Evolutionary conservation across 345 rosid genomes (phyloP), one percentile per base, ranked within the genome.

Genomic region (Eucalyptus pauciflora): DNA sequence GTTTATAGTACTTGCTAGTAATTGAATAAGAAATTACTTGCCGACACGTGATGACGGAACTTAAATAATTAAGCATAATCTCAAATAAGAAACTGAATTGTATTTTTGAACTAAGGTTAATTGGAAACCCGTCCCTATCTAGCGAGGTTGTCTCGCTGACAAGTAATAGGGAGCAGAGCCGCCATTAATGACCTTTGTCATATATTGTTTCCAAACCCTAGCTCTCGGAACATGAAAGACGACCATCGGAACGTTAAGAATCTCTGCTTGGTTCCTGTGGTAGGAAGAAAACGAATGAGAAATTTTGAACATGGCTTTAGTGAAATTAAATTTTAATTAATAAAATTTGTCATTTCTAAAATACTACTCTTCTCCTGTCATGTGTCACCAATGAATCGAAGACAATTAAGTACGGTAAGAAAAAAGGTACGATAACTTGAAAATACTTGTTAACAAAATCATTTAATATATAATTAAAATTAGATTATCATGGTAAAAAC

Each of bases 401-500:
- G 7, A 33, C 20, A 18, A 18, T 45, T 71, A 71, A 33, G 2
- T 15, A 67, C 41, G 22, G 15, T 56, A 10, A 24, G 10, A 56
- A 56, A 29, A 24, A 56, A 6, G 6, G 7, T 62, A n/a, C 11
- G 3, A 64, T 64, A 1, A n/a, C 9, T 62, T 13, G 1, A 6
- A 15, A 62, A 2, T 5, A 64, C 1, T 7, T 3, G 11, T 64
- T 64, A 37, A 71, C 4, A 71, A 33, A 0, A 69, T 43, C 29
- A 2, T 76, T 41, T 5, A 0, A 31, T 69, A 8, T 16, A 31
- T 31, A 69, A 69, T 20, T 20, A 41, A 25, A 76, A 76, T 76
- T 89, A 90, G 87, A 90, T 88, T 89, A 93, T 24, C n/a, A 50
- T 86, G 87, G 81, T 91, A 41, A 89, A 92, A 92, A 94, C 96